Evolutionary conservation across 192 early-diverging fungal species (phyloP).

Genomic region (Ambispora gerdemannii): DNA sequence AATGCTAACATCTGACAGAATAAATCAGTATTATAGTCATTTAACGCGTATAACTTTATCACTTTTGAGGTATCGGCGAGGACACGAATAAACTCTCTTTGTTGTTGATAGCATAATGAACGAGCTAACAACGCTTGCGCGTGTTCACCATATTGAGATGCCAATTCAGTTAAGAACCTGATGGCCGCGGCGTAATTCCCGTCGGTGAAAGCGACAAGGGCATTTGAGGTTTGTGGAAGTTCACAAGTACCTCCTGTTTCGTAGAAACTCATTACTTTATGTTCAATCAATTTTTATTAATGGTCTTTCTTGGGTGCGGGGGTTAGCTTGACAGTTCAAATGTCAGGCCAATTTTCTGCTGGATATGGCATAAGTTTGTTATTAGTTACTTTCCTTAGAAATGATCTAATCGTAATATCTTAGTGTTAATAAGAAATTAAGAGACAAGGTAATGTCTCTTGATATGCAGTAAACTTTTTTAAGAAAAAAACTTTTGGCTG

Average conservation of each 20-base stretch:
- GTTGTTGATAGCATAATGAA: conserved; percentile 26
- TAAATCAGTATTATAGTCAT: neutral
- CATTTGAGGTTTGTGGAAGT: neutral
- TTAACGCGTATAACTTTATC: neutral
- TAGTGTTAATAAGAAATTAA: no score
- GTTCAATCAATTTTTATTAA: neutral
- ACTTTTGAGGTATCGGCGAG: neutral
- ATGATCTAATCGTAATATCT: no score
- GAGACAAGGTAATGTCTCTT: no score
- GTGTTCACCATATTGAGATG: neutral
- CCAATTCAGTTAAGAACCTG: neutral
- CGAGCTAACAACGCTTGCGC: neutral
- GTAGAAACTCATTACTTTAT: neutral
- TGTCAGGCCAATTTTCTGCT: no score
- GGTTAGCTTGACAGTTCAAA: neutral
- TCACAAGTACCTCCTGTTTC: neutral
- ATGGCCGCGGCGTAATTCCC: conserved; percentile 24
- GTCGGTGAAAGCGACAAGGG: neutral
- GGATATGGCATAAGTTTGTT: no score
- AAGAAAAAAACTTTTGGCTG: no score
- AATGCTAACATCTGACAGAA: conserved; percentile 5
- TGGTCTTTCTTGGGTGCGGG: neutral
- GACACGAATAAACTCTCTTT: neutral
- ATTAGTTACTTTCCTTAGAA: no score
- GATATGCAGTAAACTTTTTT: no score